Base-by-base conservation (phyloP, 2,329 filamentous ascomycete genomes). In the Bimuria novae-zelandiae region DNA sequence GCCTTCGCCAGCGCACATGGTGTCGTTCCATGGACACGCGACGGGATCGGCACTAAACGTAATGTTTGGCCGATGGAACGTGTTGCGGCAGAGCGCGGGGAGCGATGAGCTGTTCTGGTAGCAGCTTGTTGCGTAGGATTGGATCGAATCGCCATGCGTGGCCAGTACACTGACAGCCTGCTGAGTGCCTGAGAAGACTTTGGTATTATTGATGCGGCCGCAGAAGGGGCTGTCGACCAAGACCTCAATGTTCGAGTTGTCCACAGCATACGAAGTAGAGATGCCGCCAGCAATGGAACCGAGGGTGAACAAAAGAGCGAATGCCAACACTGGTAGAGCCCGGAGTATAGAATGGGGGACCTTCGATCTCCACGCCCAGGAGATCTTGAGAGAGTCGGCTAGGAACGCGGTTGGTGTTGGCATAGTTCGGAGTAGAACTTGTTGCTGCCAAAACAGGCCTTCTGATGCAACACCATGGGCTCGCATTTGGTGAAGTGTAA, bases 401-500 rank as follows among this genome's bases (percentile, higher is more conserved):
- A 61, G 33, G 6, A 57, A 39, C 27, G 56, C 44, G 8, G 32
- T 48, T 22, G 59, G 56, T 7, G 56, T 49, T 6, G 56, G 59
- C 37, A 55, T 47, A 7, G 54, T 61, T 3, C 56, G 51, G 1
- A 61, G 42, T 2, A 61, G 29, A 2, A 41, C 59, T 44, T 61
- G 59, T 32, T 59, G 59, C 35, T 61, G 56, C 32, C 52, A 37
- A 30, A 54, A 59, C 1, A 61, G 44, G 3, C 49, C 59, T 53
- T 61, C 54, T n/a, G 44, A 21, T n/a, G 49, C 48, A 1, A 6
- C n/a, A 8, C 56, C 51, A 35, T 54, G 41, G 3, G 56, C 54
- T 2, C 56, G 56, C 14, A 33, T 11, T 30, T 59, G 54, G 47
- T 59, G 56, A 11, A 25, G 25, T 4, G 39, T 6, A 17, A 61